These are phyloP conservation scores for Aspergillus conjunctus DNA, from an alignment of 495 filamentous ascomycete genomes.

Conservation along the genomic window DNA sequence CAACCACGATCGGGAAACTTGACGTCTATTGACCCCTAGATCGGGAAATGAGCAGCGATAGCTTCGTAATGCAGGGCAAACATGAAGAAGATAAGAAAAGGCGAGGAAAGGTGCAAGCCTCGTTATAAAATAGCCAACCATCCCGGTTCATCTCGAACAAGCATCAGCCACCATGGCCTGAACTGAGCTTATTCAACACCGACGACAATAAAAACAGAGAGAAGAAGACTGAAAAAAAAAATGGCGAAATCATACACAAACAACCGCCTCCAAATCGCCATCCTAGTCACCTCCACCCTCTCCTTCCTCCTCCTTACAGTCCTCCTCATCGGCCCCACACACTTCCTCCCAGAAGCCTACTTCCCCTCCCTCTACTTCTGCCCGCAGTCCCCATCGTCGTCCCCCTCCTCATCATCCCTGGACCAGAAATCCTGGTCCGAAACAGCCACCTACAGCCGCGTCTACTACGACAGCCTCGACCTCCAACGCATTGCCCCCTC, in stretches of 20 bases:
- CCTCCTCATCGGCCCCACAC: slow-evolving; percentile 9
- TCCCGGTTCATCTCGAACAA: neutral
- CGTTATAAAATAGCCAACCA: neutral
- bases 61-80: neutral
- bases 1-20: neutral
- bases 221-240: neutral
- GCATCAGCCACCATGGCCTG: neutral
- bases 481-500: slow-evolving; percentile 7
- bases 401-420: neutral
- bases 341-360: slow-evolving; percentile 5
- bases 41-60: neutral
- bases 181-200: neutral
- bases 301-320: slow-evolving; percentile 17
- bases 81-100: too few relatives aligned
- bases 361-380: neutral
- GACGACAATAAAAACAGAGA: neutral
- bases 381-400: neutral
- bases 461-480: slow-evolving; percentile 8
- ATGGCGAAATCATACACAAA: neutral
- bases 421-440: neutral
- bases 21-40: neutral
- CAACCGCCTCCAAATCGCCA: slow-evolving; percentile 7
- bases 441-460: slow-evolving; percentile 1
- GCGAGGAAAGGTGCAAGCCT: neutral
- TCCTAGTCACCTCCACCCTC: slow-evolving; percentile 14